phyloP scores from a whole-genome alignment of 225 moss, liverwort and hornwort genomes.

The Physcomitrium patens region DNA sequence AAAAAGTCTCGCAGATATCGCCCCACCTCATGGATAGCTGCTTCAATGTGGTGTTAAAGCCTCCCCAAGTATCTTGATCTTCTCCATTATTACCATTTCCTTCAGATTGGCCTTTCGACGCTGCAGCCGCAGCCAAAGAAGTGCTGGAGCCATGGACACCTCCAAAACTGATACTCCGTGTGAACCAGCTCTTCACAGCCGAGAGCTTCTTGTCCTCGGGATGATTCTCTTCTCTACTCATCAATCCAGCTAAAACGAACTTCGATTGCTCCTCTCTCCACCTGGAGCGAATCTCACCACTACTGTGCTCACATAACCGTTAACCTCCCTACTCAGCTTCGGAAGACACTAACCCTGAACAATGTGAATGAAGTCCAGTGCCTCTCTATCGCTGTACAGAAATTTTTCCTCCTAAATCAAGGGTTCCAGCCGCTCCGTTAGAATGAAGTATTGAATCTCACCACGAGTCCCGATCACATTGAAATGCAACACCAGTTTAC shows the following conservation, averaged over 20 bases:
- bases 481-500: too few species aligned
- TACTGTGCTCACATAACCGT: too few species aligned
- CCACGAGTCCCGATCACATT: too few species aligned
- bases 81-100: conserved; percentile 25
- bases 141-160: conserved; percentile 37
- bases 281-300: neutral
- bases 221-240: conserved; percentile 34
- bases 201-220: conserved; percentile 43
- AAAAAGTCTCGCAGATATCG: neutral
- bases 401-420: too few species aligned
- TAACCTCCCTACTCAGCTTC: too few species aligned
- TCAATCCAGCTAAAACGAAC: neutral
- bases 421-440: too few species aligned
- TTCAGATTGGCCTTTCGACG: conserved; percentile 30
- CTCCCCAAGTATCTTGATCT: conserved; percentile 38
- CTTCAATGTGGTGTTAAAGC: conserved; percentile 29
- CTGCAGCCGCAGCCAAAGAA: conserved; percentile 18
- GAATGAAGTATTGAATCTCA: too few species aligned
- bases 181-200: conserved; percentile 49
- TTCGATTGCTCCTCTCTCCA: neutral
- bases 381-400: too few species aligned
- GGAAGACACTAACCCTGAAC: too few species aligned
- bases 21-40: conserved; percentile 48
- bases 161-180: conserved; percentile 45
- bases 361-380: too few species aligned